Evolutionary conservation across 2,329 filamentous ascomycete genomes (phyloP), one percentile per base, ranked within the genome.

Genomic region (Acrodontium crateriforme): DNA sequence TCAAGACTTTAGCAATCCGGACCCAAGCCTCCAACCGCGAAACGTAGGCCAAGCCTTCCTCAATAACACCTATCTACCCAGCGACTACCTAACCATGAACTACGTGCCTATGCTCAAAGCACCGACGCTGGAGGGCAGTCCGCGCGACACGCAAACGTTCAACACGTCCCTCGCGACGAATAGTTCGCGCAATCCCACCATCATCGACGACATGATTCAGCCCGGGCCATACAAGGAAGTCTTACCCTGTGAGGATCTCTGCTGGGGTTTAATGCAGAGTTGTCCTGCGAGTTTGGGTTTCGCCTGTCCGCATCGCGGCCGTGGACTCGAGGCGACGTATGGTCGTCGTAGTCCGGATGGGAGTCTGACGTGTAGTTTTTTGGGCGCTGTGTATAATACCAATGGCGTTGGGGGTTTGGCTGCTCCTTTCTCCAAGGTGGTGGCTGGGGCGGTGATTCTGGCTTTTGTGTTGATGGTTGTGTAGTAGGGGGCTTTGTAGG

Each of bases 181-280:
- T 29, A 36, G 30, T 6, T 47, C 42, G 9, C 42, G 52, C n/a
- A 53, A 53, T 29, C 32, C 38, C 57, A n/a, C 20, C 10, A 70
- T 25, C 9, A 46, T 54, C 30, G 84, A 94, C 45, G 44, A 60
- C 2, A 40, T 58, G 1, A 72, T 95, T 33, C 56, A 65, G 36
- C 85, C 89, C 0, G 89, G 89, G 0, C 89, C 89, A 0, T 95
- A 98, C 57, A 91, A 85, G 49, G 89, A 98, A 58, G 62, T 95
- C 12, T 60, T 93, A 6, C 89, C 89, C 0, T 95, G 87, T 46
- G 71, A 80, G 35, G 78, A 92, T 39, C 58, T 94, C 27, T 98
- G 89, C 58, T 89, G 84, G 50, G 71, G 77, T 29, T 65, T 98
- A 2, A 80, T 92, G 8, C 74, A 78, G 55, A 82, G 71, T 47